Evolutionary conservation across 352 stramenopile species (phyloP), one percentile per base, ranked within the genome.

Genomic region (Pythium periplocum): DNA sequence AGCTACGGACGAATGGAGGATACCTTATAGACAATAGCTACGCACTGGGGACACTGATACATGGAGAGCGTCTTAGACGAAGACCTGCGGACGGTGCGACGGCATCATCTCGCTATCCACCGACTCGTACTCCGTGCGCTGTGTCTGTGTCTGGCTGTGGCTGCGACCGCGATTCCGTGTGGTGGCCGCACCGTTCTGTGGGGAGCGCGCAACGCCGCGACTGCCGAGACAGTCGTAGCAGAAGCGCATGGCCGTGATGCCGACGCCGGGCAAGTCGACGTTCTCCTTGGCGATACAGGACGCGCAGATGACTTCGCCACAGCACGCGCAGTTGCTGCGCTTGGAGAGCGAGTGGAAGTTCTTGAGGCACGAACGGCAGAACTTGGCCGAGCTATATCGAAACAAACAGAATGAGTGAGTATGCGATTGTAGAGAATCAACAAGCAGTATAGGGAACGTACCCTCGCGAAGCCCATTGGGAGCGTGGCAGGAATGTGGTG

Each of bases 281-380:
- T 61, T 51, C 43, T 73, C 66, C 1, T 69, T 52, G 35, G 68
- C 41, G 33, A 66, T 62, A 48, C 74, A 85, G 5, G 67, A 51
- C 11, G 66, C 58, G 49, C 75, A 86, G 44, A 86, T 69, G 10
- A 68, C 75, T 39, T 80, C 61, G 4, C 75, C 75, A 54, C 72
- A 86, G 3, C 62, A 57, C 6, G 67, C 61, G 53, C 75, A 86
- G 56, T 86, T 82, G 59, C 67, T 66, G 2, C 74, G 71, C 34
- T 54, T 67, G 12, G 71, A 73, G 11, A 85, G 55, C 38, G 70
- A 46, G 53, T 66, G 60, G 38, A 83, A 78, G 31, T 41, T 26
- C 32, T 70, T 64, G 2, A 51, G 26, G 51, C 74, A 85, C 32
- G 61, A 26, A 7, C 64, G 62, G 48, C 74, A 85, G 39, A 38